Evolutionary conservation across 306 rosid genomes (phyloP), one percentile per base, ranked within the genome.

Genomic region (Vigna radiata): DNA sequence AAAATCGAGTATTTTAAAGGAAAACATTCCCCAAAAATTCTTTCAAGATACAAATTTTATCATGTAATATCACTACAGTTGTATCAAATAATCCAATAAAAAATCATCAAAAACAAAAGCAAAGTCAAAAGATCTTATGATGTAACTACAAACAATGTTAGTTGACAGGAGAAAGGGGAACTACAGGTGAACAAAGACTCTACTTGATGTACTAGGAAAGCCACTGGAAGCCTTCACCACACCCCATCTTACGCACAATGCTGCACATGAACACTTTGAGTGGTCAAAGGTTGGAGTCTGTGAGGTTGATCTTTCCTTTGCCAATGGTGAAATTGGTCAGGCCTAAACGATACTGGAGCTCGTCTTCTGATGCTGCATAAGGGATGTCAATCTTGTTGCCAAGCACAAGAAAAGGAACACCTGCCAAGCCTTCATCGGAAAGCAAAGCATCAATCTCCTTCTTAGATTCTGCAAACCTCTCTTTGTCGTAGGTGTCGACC

Each of bases 231-330:
- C 97, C 97, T 7, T 91, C 94, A 0, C 97, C 97, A 18, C 89
- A 91, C 2, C 95, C 97, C 95, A 91, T 91, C 85, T 91, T 91
- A 67, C 95, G 95, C 68, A 91, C 95, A 46, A 91, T 89, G 84
- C 95, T 91, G 91, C 97, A 91, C 97, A 91, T 89, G 84, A 91
- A 91, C 71, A 91, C 97, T 82, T 91, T 93, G 8, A 91, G 89
- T 49, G 95, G 90, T 48, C 97, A 89, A 41, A 89, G 88, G 63
- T 88, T 89, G 58, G 94, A 80, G 52, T 89, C 97, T 0, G 71
- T 49, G 77, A 91, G 86, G 83, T 88, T 89, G 70, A 88, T 79
- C 83, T 86, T 89, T 37, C 94, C 97, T 76, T 91, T 91, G 11
- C 97, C 97, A 0, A 94, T 89, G 65, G 97, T 89, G 79, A 91